Evolutionary conservation across 306 rosid species (phyloP), one percentile per base, ranked within the genome.

Genomic region (Casuarina glauca): DNA sequence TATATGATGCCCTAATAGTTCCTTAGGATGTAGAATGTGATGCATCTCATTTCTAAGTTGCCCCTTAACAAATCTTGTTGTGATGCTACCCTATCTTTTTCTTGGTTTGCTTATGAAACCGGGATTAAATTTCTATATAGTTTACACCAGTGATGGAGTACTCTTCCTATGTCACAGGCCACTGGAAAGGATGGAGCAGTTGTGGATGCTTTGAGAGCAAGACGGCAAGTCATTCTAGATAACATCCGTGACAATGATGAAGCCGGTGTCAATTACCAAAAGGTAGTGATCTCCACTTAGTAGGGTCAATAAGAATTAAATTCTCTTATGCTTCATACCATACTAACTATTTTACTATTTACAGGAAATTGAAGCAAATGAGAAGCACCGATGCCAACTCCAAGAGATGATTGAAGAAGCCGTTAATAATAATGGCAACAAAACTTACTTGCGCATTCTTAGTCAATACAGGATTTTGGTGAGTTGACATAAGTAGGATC

Each of bases 211-310:
- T 46, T 89, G 68, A 81, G 86, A 74, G 69, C 79, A 16, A 83
- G 89, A 68, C 84, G 81, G 60, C 93, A 78, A 71, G 86, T 89
- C 73, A 86, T 89, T 89, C 69, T 89, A 52, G 90, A 89, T 77
- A 89, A 89, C 80, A 87, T 89, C 57, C 89, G 89, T 45, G 90
- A 85, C 57, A 89, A 89, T 66, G 90, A 89, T 83, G 90, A 89
- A 81, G 84, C 89, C 44, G 93, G 85, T 77, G 74, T 89, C 49
- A 87, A 76, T 78, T 89, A 89, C 74, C 78, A 74, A 70, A 81
- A 75, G 83, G 93, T 87, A 84, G 66, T 49, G 9, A 54, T 78
- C 61, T 35, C 19, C 19, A 12, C 50, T 19, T 66, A 52, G 38
- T 48, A 5, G 49, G 55, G 74, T 39, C 69, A 35, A 36, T 43